Evolutionary conservation across 768 basidiomycete species (phyloP), one percentile per base, ranked within the genome.

Genomic region (Boletus huronensis): DNA sequence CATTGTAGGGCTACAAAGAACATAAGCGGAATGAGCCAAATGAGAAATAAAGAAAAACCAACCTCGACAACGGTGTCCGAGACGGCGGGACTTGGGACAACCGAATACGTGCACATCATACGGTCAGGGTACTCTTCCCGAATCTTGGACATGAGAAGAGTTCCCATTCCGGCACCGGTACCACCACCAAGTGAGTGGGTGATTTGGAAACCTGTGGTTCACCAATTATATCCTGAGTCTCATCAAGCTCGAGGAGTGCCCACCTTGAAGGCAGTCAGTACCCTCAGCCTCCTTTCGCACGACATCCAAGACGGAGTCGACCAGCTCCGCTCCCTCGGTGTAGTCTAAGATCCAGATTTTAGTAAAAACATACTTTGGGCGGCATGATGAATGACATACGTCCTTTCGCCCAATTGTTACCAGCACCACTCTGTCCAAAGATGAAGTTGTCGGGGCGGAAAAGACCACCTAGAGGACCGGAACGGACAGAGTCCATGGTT

Each of bases 371-470:
- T 16, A 14, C 1, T 5, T 10, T 8, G 5, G 5, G 2, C 5
- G 5, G 31, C 7, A 14, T 16, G 1, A 16, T 31, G 21, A 50
- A 41, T 5, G 36, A 89, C 92, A 83, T 69, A 93, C 89, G 90
- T 81, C 96, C 96, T 87, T 98, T 99, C 23, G 97, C 96, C 97
- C 97, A 98, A 79, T 98, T 98, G 85, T 99, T 98, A 70, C 96
- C 95, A 64, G 94, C 96, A 76, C 94, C 94, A 73, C 86, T 93
- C 76, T 98, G 96, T 52, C 94, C 96, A 61, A 95, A 97, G 67
- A 98, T 93, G 69, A 96, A 96, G 82, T 97, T 98, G 77, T 97
- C 95, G 35, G 95, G 95, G 65, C 93, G 87, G 90, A 97, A 98
- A 60, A 98, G 85, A 60, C 77, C 77, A 68, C 95, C 94, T 51